phyloP scores from a whole-genome alignment of 1,139 yeast genomes.

The Nakaseomyces nivariensis region DNA sequence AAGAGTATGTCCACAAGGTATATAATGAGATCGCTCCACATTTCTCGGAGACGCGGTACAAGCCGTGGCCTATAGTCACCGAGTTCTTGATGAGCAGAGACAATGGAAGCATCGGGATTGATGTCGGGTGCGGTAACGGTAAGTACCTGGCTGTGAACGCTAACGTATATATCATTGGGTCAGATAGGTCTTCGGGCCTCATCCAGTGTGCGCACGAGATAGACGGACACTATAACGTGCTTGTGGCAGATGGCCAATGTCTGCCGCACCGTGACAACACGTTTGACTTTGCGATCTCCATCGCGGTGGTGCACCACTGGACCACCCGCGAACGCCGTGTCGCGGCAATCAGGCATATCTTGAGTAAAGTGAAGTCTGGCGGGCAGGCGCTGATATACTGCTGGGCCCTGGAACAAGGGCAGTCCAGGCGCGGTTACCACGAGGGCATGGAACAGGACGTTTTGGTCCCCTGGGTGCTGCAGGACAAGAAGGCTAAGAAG shows the following conservation, averaged over 20 bases:
- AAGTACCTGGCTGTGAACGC: constrained; percentile 71
- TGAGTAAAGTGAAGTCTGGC: constrained; percentile 45
- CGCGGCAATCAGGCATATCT: constrained; percentile 59
- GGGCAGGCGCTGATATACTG: constrained; percentile 79
- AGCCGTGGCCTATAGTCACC: constrained; percentile 96
- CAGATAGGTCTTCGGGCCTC: constrained; percentile 74
- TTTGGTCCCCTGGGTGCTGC: constrained; percentile 88
- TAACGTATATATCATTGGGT: constrained; percentile 61
- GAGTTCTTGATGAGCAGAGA: constrained; percentile 41
- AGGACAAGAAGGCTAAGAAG: constrained; percentile 32
- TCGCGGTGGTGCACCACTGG: constrained; percentile 94
- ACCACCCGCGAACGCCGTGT: constrained; percentile 73
- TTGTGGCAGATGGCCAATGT: constrained; percentile 66
- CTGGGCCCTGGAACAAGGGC: constrained; percentile 93
- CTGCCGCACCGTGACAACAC: constrained; percentile 52
- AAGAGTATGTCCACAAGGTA: constrained; percentile 74
- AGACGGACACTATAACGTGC: constrained; percentile 36
- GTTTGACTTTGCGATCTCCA: constrained; percentile 87
- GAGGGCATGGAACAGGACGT: constrained; percentile 90
- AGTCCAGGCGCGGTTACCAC: constrained; percentile 76
- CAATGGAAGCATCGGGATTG: constrained; percentile 46
- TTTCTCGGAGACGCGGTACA: constrained; percentile 85
- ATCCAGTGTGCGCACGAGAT: constrained; percentile 58
- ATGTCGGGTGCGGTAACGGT: constrained; percentile 96
- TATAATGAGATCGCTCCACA: constrained; percentile 88